Percentiles rank a stretch among this genome's conserved stretches.
These are phyloP conservation scores for Taxillus chinensis DNA, from an alignment of 164 flowering plant genomes.

Conservation along the genomic window DNA sequence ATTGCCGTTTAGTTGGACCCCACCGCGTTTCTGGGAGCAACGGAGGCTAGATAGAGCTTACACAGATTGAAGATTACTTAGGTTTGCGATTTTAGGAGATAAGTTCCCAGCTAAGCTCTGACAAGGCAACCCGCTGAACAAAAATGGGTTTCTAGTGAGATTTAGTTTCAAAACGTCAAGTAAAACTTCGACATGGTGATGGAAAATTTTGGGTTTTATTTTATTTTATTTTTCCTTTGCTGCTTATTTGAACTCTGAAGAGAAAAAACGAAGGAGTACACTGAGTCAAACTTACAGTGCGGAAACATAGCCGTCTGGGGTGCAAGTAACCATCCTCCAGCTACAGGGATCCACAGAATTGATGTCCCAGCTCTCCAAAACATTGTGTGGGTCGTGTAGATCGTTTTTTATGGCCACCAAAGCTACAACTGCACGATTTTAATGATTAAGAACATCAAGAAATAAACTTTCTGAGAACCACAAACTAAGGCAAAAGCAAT, in stretches of 20 bases:
- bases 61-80: constrained; percentile 74
- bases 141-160: background rate
- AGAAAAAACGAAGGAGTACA: background rate
- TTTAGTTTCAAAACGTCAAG: constrained; percentile 2
- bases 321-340: constrained; percentile 96
- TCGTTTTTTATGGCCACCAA: constrained; percentile 59
- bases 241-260: background rate
- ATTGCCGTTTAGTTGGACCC: no score
- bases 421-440: constrained; percentile 24
- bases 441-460: no score
- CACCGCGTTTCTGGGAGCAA: no score
- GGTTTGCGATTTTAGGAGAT: constrained; percentile 74
- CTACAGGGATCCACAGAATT: constrained; percentile 97
- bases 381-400: constrained; percentile 72
- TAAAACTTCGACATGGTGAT: background rate
- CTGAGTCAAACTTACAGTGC: constrained; percentile 48
- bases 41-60: constrained; percentile 29
- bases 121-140: constrained; percentile 73
- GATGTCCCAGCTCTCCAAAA: constrained; percentile 85
- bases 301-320: constrained; percentile 71
- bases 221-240: no score
- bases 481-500: background rate
- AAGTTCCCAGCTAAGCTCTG: constrained; percentile 74
- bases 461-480: background rate
- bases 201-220: background rate